A percentile compares a stretch with the other conserved stretches of the same genome.
These are phyloP conservation scores for Apiosordaria backusii DNA, from an alignment of 495 filamentous ascomycete genomes.

Conservation along the genomic window DNA sequence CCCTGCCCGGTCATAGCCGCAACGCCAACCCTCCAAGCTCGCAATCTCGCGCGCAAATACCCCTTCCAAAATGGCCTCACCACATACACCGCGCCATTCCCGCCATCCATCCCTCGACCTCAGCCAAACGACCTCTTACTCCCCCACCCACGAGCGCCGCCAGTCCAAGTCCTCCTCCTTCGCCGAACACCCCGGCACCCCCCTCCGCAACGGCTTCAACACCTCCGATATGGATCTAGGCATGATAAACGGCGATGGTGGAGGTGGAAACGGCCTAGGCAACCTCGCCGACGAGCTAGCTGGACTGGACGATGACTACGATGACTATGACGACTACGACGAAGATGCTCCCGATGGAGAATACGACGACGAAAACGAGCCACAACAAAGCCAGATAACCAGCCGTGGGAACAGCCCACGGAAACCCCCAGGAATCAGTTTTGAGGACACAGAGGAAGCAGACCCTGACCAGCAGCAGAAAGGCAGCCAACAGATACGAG, in stretches of 20 bases:
- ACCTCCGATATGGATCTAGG: conserved; percentile 48
- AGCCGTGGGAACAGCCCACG: conserved; percentile 15
- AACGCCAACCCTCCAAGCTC: not conserved
- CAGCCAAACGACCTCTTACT: conserved; percentile 44
- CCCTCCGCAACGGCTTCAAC: conserved; percentile 52
- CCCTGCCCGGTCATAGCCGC: not conserved
- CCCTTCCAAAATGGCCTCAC: conserved; percentile 43
- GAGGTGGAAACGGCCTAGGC: conserved; percentile 61
- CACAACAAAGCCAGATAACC: not conserved
- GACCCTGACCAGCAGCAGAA: conserved; percentile 10
- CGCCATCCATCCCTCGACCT: conserved; percentile 64
- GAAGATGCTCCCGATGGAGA: conserved; percentile 37
- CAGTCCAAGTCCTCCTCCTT: conserved; percentile 55
- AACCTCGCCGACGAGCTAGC: conserved; percentile 80
- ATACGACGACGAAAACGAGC: conserved; percentile 48
- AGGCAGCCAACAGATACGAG: conserved; percentile 29
- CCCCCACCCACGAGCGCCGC: conserved; percentile 41
- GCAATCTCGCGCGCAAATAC: not conserved
- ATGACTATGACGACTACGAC: conserved; percentile 62
- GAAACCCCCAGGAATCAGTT: conserved; percentile 31
- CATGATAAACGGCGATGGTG: conserved; percentile 38
- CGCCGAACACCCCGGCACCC: conserved; percentile 56
- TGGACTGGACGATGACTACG: conserved; percentile 54
- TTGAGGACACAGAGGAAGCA: conserved; percentile 19
- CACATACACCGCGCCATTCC: conserved; percentile 62